Conservation (phyloP, 129 eudicot genomes). For the Pseudognaphalium luteoalbum region DNA sequence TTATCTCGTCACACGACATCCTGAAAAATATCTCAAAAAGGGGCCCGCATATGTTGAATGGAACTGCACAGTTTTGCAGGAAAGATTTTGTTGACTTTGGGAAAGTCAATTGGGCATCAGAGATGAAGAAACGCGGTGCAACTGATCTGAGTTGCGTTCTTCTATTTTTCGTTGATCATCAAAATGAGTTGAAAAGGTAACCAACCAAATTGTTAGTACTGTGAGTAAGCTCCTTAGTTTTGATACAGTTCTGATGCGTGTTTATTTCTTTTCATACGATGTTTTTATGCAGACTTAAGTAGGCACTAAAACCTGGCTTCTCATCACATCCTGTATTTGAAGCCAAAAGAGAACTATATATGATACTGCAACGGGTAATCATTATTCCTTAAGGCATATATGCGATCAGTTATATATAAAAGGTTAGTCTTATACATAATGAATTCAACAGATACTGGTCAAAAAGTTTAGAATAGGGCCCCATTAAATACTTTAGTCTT, state of each 20-base stretch:
- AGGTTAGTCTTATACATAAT: slow-evolving; percentile 41
- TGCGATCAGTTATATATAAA: slow-evolving; percentile 86
- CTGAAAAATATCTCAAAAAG: slow-evolving; percentile 58
- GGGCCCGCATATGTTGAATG: slow-evolving; percentile 95
- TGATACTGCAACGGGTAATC: background rate
- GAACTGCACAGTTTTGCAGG: slow-evolving; percentile 89
- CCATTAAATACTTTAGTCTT: too few relatives aligned
- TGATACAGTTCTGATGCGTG: slow-evolving; percentile 26
- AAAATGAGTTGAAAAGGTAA: slow-evolving; percentile 39
- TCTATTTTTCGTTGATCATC: slow-evolving; percentile 91
- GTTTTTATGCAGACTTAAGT: slow-evolving; percentile 35
- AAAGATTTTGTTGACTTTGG: slow-evolving; percentile 85
- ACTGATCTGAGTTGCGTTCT: slow-evolving; percentile 66
- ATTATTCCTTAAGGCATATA: slow-evolving; percentile 18
- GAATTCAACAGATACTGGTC: too few relatives aligned
- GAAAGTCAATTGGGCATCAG: slow-evolving; percentile 68
- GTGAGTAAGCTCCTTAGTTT: background rate
- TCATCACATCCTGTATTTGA: slow-evolving; percentile 69
- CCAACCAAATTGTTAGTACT: background rate
- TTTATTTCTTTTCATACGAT: background rate
- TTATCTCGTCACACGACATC: slow-evolving; percentile 45
- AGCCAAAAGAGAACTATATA: slow-evolving; percentile 53
- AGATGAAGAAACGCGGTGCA: slow-evolving; percentile 70
- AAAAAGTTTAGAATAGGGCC: too few relatives aligned
- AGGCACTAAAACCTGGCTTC: slow-evolving; percentile 65